These are phyloP conservation scores for Claviceps lovelessii DNA, from an alignment of 2,329 filamentous ascomycete species.

Conservation along the genomic window DNA sequence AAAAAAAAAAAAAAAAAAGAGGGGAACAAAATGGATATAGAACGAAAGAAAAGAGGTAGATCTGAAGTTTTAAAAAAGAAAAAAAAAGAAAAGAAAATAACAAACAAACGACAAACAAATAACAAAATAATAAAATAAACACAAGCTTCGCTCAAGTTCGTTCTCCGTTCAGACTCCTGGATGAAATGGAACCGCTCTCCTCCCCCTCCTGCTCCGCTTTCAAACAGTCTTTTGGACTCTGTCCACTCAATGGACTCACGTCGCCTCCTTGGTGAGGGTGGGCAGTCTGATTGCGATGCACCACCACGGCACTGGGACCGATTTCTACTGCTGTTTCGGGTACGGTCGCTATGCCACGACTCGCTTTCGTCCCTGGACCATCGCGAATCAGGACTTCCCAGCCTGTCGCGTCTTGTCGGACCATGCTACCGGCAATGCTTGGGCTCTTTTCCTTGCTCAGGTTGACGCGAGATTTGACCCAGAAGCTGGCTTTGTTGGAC, in stretches of 20 bases:
- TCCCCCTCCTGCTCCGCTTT: neutral
- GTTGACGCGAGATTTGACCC: slow-evolving; percentile 14
- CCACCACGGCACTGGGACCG: slow-evolving; percentile 2
- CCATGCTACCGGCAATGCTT: neutral
- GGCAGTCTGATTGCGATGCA: neutral
- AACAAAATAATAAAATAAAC: neutral
- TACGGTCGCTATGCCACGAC: slow-evolving; percentile 1
- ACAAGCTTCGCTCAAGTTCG: neutral
- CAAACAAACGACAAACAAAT: neutral
- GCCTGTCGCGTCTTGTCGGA: neutral
- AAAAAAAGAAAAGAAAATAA: neutral
- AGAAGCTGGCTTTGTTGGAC: slow-evolving; percentile 13
- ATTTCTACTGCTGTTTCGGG: slow-evolving; percentile 5
- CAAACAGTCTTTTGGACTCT: neutral
- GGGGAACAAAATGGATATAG: too few relatives aligned
- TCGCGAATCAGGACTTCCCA: neutral
- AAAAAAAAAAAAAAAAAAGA: neutral
- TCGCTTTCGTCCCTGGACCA: neutral
- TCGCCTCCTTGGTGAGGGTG: neutral
- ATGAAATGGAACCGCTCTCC: neutral
- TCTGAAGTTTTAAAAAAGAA: neutral
- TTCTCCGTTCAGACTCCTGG: neutral
- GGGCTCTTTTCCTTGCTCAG: slow-evolving; percentile 7
- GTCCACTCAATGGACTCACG: slow-evolving; percentile 2
- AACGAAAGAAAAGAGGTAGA: neutral